Conservation (phyloP, 768 basidiomycete species). For the Cystofilobasidium ferigula region DNA sequence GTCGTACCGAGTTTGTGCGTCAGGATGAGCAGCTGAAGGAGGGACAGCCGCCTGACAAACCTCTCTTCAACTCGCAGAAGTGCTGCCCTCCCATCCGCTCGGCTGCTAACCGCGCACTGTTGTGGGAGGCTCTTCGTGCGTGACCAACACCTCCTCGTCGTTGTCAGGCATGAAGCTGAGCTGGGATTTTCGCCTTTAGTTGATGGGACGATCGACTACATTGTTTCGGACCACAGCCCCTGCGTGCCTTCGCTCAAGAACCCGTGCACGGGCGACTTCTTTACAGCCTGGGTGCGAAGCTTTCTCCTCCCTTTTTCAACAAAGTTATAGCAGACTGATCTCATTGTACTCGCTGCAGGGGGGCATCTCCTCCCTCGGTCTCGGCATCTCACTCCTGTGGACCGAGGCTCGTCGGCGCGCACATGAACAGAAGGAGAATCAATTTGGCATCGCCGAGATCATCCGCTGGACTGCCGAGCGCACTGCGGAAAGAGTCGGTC, state of each 20-base stretch:
- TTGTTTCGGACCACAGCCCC: slow-evolving; percentile 94
- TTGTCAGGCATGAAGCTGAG: not conserved
- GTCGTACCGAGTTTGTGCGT: slow-evolving; percentile 18
- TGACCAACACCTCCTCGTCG: not conserved
- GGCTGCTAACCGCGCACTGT: slow-evolving; percentile 53
- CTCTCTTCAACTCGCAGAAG: slow-evolving; percentile 68
- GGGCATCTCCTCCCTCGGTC: slow-evolving; percentile 79
- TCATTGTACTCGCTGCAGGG: slow-evolving; percentile 59
- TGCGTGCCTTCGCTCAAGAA: slow-evolving; percentile 73
- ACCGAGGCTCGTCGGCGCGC: slow-evolving; percentile 61
- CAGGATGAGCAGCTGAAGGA: not conserved
- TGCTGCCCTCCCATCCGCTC: slow-evolving; percentile 90
- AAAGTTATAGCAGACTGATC: not conserved
- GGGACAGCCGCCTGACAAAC: not conserved
- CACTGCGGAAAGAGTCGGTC: slow-evolving; percentile 69
- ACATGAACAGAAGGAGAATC: slow-evolving; percentile 9
- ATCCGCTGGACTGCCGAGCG: slow-evolving; percentile 62
- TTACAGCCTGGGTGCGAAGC: slow-evolving; percentile 39
- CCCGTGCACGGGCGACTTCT: slow-evolving; percentile 60
- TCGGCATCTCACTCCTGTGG: slow-evolving; percentile 81
- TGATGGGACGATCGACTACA: slow-evolving; percentile 75
- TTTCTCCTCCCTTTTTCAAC: no score
- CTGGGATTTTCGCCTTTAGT: slow-evolving; percentile 35
- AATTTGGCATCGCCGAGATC: slow-evolving; percentile 18
- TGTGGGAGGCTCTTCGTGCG: slow-evolving; percentile 55